Percentiles rank a stretch among this genome's conserved stretches.
phyloP scores from a whole-genome alignment of 257 asterid species.

The Capsicum chinense region DNA sequence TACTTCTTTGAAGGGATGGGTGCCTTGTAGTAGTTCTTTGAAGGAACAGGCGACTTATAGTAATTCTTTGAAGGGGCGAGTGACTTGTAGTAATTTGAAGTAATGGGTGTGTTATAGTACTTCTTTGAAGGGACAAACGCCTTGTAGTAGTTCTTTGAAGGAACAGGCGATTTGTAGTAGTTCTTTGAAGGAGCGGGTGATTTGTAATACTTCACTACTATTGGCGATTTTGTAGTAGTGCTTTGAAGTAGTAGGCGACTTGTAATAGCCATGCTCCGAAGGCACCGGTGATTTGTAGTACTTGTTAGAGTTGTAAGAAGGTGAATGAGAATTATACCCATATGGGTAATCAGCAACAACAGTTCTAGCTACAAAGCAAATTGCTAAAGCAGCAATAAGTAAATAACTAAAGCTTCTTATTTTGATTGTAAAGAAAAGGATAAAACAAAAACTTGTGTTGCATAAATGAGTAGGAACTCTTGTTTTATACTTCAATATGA shows the following conservation, averaged over 20 bases:
- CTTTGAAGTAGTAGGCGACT: background rate
- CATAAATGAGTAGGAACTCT: background rate
- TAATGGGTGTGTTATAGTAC: too few species aligned
- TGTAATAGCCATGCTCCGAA: too few species aligned
- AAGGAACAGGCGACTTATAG: background rate
- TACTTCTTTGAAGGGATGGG: background rate
- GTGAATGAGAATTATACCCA: background rate
- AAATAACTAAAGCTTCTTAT: background rate
- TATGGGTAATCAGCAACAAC: conserved; percentile 14
- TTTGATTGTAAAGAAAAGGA: background rate
- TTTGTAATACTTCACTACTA: background rate
- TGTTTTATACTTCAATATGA: background rate
- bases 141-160: too few species aligned
- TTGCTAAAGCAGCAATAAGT: background rate
- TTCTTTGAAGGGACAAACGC: too few species aligned
- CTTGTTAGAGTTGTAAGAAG: background rate
- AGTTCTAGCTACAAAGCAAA: background rate
- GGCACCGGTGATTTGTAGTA: background rate
- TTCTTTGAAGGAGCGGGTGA: background rate
- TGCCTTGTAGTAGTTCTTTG: background rate
- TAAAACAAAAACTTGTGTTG: background rate
- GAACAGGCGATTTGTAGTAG: background rate
- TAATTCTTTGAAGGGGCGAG: too few species aligned
- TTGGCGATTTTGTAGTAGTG: background rate
- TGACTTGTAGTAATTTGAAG: background rate